A percentile compares a stretch with the other conserved stretches of the same genome.
Evolutionary conservation across 1,284 basidiomycete genomes (phyloP).

Genomic region (Cryptococcus sp.): DNA sequence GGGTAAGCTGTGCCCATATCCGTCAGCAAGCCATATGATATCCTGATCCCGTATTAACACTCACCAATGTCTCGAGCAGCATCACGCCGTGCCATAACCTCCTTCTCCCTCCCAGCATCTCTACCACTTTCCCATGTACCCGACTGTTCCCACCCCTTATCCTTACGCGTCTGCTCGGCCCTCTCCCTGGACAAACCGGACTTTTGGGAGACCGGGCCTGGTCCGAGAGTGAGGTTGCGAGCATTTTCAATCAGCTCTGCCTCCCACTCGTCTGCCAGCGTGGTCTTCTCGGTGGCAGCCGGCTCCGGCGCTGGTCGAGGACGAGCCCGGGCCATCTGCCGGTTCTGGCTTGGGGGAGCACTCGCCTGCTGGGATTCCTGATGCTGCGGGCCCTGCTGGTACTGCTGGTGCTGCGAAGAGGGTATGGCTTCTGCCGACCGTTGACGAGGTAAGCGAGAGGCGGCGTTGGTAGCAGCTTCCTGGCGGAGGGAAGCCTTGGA

Average conservation of each 20-base stretch:
- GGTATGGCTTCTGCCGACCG: neutral
- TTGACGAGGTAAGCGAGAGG: constrained; percentile 3
- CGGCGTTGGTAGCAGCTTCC: constrained; percentile 15
- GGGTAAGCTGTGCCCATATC: constrained; percentile 26
- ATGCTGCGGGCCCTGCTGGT: constrained; percentile 3
- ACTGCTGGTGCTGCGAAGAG: neutral
- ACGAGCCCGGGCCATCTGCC: neutral
- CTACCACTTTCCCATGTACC: constrained; percentile 25
- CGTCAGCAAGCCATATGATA: neutral
- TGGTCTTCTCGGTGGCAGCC: neutral
- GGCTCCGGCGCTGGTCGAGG: neutral
- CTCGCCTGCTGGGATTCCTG: neutral
- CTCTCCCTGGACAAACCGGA: constrained; percentile 2
- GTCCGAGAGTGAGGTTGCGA: constrained; percentile 4
- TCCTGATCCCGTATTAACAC: neutral
- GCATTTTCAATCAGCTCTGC: constrained; percentile 13
- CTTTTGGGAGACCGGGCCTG: neutral
- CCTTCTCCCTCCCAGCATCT: constrained; percentile 23
- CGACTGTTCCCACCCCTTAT: constrained; percentile 28
- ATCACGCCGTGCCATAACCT: constrained; percentile 28
- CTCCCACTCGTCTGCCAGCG: constrained; percentile 19
- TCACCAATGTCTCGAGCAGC: constrained; percentile 28
- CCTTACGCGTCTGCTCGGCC: constrained; percentile 7
- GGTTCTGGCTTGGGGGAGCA: neutral
- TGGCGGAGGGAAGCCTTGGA: constrained; percentile 9